These are phyloP conservation scores for Quercus glauca DNA, from an alignment of 306 rosid species.

Conservation along the genomic window DNA sequence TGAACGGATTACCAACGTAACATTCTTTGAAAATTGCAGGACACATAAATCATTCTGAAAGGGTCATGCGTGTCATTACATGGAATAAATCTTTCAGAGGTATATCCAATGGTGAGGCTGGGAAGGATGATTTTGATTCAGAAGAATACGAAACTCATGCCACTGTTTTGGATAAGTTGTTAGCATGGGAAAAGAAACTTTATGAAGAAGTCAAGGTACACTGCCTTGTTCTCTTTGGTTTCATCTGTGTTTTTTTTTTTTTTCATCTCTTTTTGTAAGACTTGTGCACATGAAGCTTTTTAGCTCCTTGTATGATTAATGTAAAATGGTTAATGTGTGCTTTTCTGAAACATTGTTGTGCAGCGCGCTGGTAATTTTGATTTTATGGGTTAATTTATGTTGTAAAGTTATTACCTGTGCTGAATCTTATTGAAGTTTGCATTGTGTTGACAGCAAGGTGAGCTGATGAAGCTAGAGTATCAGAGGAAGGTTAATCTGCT, in stretches of 20 bases:
- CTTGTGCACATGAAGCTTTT: neutral
- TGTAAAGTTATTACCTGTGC: neutral
- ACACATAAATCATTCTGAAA: conserved; percentile 82
- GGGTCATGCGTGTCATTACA: conserved; percentile 83
- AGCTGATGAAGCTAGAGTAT: conserved; percentile 83
- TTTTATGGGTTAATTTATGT: neutral
- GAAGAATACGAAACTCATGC: conserved; percentile 85
- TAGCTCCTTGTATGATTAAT: neutral
- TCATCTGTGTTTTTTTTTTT: neutral
- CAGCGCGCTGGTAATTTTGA: neutral
- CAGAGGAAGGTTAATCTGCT: conserved; percentile 72
- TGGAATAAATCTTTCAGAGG: conserved; percentile 78
- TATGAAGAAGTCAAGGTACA: conserved; percentile 86
- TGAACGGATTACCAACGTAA: neutral
- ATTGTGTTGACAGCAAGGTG: conserved; percentile 67
- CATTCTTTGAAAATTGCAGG: conserved; percentile 42
- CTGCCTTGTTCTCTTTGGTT: neutral
- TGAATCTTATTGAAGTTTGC: neutral
- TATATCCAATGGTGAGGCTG: conserved; percentile 61
- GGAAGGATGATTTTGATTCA: conserved; percentile 66
- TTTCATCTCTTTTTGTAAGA: neutral
- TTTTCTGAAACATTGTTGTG: conserved; percentile 4
- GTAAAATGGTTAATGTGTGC: neutral
- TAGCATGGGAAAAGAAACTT: conserved; percentile 93
- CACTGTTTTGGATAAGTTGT: conserved; percentile 77